Base-by-base conservation (phyloP, 768 basidiomycete genomes). In the Hortiboletus flavorubellus region DNA sequence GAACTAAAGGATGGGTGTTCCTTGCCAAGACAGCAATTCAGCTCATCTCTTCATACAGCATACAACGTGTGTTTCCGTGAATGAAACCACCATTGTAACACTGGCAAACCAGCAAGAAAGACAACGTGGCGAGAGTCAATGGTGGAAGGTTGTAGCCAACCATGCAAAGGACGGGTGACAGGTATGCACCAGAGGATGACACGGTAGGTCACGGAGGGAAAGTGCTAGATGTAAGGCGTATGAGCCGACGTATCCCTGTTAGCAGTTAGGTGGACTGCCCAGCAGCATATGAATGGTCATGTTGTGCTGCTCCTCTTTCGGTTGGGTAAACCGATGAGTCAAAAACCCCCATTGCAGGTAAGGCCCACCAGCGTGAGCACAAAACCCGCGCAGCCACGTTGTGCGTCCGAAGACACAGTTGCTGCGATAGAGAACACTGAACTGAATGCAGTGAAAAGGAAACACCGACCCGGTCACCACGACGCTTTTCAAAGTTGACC, bases 401-500 rank as follows among this genome's bases (percentile, higher is more conserved):
- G 51, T 45, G 56, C 59, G 35, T 45, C 64, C 54, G 4, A 55
- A 9, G 54, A 59, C 60, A 35, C 64, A 33, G 43, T 34, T 10
- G 9, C 59, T 51, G 59, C 59, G 66, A 68, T 66, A 67, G 61
- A 63, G 53, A 59, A n/a, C 29, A 16, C 53, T 33, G 39, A 57
- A 51, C 16, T 4, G 21, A 21, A 16, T 11, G 16, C 21, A 16
- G 1, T 43, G 48, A 14, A 51, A 50, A 45, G 54, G 15, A 46
- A 43, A 0, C 33, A 54, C 63, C 53, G 60, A 63, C 63, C 71
- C 65, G 37, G 59, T 60, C 71, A 63, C 26, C 69, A 47, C 63
- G 60, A 67, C 61, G 53, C 56, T 11, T 70, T 68, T 58, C 66
- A 66, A 70, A 60, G 65, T 57, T 43, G 45, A 46, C 61, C 55